Evolutionary conservation across 192 early-diverging fungal genomes (phyloP), one percentile per base, ranked within the genome.

Genomic region (Geranomyces michiganensis): DNA sequence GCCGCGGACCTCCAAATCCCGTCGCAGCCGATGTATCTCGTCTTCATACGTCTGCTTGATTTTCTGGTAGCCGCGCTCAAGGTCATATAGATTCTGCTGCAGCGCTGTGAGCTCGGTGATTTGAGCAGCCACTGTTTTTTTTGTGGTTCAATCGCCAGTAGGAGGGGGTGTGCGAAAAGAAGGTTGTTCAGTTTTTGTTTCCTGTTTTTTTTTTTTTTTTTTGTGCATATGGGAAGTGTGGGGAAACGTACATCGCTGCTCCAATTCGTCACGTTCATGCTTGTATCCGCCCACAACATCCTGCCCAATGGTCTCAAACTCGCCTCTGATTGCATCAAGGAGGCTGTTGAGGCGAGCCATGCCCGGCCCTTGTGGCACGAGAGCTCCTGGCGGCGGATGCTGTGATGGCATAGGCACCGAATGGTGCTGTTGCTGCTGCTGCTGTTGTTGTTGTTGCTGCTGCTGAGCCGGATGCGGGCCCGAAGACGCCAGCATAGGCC

Each of bases 41-140:
- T 94, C 92, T 71, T 98, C 96, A 67, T 93, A 96, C 77, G 91
- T 87, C 62, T 84, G 85, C 80, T 93, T 93, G 62, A 92, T 83
- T 45, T 87, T 77, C 49, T 88, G 82, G 77, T 94, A 92, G 24
- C 88, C 84, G 58, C 93, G 82, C 73, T 96, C 93, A 31, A 96
- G 83, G 22, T 96, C 94, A 55, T 71, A 80, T 41, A 96, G 74
- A 31, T 79, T 84, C 77, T 93, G 87, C 76, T 93, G 90, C 65
- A 94, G 90, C 24, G 75, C 80, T 36, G 84, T 85, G 76, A 94
- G 89, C 79, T 96, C 94, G 64, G 82, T 84, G 55, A 93, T 86
- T 80, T 96, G 94, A 33, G 47, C 76, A 71, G 75, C 87, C 45
- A 93, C 93, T 88, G n/a, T n/a, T n/a, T n/a, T n/a, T n/a, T n/a